Base-by-base conservation (phyloP, 2,329 filamentous ascomycete species). In the Cadophora malorum region DNA sequence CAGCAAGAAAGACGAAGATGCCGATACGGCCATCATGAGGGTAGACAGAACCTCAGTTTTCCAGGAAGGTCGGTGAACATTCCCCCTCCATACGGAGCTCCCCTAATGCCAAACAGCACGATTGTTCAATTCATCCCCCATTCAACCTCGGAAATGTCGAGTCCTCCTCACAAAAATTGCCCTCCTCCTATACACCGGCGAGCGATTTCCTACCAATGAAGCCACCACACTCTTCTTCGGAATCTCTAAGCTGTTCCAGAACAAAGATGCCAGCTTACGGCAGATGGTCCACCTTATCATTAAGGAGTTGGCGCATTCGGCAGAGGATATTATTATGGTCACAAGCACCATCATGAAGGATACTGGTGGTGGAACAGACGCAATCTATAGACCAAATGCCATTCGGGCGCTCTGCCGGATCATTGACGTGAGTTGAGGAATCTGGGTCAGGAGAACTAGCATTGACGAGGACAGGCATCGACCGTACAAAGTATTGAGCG, bases 261-360 rank as follows among this genome's bases (percentile, higher is more conserved):
- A 98, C 83, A 98, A 97, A 82, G 96, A 99, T 90, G 92, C 94
- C 77, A 95, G 93, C 76, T 86, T 99, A 79, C 93, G 96, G 77
- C 96, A 99, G 85, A 97, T 98, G 94, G 95, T 99, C 63, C 97
- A 98, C 83, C 86, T 98, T 74, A 90, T 97, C 79, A 93, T 98
- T 84, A 99, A 98, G 88, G 96, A 99, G 86, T 86, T 99, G 77
- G 93, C 95, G 74, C 89, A 90, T 80, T 97, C 94, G 28, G 96
- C 96, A 68, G 94, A 98, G 83, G 96, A 99, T 85, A 96, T 97
- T 72, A 99, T 99, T 80, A 98, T 99, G 96, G 96, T 97, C 70
- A 99, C 96, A 21, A 97, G 93, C 82, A 97, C 95, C 75, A 97
- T 99, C 76, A 99, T 98, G 96, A 99, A 99, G 85, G 96, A 99